phyloP scores from a whole-genome alignment of 169 alveolate genomes.

The Plasmodium knowlesi region DNA sequence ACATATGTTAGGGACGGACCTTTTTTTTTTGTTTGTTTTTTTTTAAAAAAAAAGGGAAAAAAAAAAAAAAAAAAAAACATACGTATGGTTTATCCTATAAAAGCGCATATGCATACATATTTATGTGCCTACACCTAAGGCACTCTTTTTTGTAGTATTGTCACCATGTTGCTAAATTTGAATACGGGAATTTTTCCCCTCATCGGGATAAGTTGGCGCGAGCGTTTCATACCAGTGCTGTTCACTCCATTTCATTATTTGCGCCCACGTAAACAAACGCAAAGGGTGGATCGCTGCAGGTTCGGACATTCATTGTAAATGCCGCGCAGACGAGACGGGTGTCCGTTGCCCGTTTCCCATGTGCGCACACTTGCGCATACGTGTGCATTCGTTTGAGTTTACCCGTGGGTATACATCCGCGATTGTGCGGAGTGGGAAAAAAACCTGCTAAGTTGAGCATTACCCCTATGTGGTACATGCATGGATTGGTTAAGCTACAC shows the following conservation, averaged over 20 bases:
- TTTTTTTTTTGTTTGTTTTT: too few relatives aligned
- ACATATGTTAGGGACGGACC: too few relatives aligned
- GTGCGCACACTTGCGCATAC: not conserved
- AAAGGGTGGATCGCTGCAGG: conserved; percentile 73
- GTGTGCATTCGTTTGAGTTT: not conserved
- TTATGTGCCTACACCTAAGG: not conserved
- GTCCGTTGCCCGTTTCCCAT: not conserved
- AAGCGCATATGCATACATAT: not conserved
- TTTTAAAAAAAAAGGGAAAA: too few relatives aligned
- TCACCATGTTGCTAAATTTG: conserved; percentile 37
- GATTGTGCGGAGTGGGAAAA: not conserved
- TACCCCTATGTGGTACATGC: not conserved
- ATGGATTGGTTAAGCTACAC: not conserved
- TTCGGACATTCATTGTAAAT: not conserved
- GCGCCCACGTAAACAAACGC: conserved; percentile 68
- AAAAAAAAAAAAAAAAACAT: not conserved
- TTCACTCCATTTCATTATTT: conserved; percentile 28
- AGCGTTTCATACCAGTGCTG: conserved; percentile 16
- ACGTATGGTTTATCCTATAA: not conserved
- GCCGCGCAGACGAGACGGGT: not conserved
- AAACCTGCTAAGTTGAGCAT: not conserved
- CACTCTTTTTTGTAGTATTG: not conserved
- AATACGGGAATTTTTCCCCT: not conserved
- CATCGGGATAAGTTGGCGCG: not conserved
- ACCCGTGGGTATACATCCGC: not conserved